Percentiles rank a stretch among this genome's conserved stretches.
phyloP scores from a whole-genome alignment of 2,329 filamentous ascomycete genomes.

The Penicillium sp. region DNA sequence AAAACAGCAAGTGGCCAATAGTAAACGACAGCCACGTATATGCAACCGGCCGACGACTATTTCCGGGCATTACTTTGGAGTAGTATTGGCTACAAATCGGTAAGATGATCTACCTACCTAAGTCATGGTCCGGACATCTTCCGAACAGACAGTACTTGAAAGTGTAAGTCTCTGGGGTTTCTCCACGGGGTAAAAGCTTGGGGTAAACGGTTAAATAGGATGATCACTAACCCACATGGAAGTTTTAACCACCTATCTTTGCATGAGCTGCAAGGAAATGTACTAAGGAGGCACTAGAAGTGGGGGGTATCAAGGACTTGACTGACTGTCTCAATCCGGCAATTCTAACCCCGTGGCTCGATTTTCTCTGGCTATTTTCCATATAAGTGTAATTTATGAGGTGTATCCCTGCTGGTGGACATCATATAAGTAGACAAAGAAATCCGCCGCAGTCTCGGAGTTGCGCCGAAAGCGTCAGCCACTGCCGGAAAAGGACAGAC shows the following conservation, averaged over 20 bases:
- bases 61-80: neutral
- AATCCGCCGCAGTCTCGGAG: too few species aligned
- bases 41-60: conserved; percentile 2
- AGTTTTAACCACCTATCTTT: neutral
- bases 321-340: too few species aligned
- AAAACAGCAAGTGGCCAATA: neutral
- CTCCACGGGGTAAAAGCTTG: neutral
- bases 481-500: neutral
- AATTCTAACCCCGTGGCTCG: too few species aligned
- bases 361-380: too few species aligned
- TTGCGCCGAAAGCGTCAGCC: conserved; percentile 7
- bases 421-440: neutral
- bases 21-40: neutral
- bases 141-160: too few species aligned
- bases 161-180: neutral
- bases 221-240: neutral
- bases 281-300: too few species aligned
- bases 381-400: too few species aligned
- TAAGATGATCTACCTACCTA: neutral
- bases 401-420: too few species aligned
- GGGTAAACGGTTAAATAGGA: neutral
- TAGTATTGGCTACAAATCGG: neutral
- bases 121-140: neutral
- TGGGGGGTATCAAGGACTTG: too few species aligned
- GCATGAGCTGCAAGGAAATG: neutral